phyloP scores from a whole-genome alignment of 75 land plant genomes.

The Cunninghamia lanceolata region DNA sequence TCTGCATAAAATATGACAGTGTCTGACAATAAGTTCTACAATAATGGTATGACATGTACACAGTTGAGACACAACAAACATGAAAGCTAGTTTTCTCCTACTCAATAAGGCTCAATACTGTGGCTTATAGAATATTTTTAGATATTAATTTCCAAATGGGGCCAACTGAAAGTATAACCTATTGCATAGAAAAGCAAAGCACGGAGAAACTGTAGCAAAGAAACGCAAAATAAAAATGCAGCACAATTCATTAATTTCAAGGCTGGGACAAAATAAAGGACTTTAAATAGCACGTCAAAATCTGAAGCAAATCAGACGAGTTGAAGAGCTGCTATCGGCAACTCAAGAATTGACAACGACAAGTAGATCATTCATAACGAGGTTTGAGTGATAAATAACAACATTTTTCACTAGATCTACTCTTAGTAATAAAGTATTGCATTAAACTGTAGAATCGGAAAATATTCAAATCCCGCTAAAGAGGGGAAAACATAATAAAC shows the following conservation, averaged over 20 bases:
- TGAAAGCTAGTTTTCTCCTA: background rate
- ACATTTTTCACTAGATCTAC: background rate
- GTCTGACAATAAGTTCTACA: background rate
- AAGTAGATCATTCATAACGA: background rate
- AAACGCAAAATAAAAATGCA: background rate
- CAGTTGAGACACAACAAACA: background rate
- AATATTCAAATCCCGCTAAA: background rate
- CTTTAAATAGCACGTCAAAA: background rate
- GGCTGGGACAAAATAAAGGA: too few species aligned
- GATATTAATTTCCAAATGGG: background rate
- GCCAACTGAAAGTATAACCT: background rate
- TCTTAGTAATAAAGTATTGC: background rate
- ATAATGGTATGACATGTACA: background rate
- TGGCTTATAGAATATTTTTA: background rate
- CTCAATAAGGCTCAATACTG: background rate
- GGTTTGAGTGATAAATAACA: background rate
- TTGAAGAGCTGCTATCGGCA: background rate
- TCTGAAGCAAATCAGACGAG: background rate
- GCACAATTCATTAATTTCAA: background rate
- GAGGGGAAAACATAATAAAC: background rate
- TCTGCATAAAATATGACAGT: slow-evolving; percentile 27
- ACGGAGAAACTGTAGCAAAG: background rate
- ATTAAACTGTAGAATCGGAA: background rate
- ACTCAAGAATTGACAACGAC: background rate
- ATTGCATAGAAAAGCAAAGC: background rate